Base-by-base conservation (phyloP, 768 basidiomycete genomes). In the Lactarius akahatsu region DNA sequence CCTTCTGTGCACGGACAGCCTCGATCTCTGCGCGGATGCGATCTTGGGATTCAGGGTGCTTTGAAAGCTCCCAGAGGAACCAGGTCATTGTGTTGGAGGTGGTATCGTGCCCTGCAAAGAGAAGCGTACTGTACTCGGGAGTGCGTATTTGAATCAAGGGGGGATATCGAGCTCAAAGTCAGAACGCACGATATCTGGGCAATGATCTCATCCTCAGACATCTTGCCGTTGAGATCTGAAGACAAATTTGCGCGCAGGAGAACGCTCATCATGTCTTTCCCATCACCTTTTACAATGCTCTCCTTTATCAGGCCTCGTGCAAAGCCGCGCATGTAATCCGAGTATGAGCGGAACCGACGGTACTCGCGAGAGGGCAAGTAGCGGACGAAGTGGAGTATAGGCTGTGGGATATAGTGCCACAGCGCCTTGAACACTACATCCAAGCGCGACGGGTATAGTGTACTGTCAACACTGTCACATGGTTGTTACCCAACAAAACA, bases 31-130 rank as follows among this genome's bases (percentile, higher is more conserved):
- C 63, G 16, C 69, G 69, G 45, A 70, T 62, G 28, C 62, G 68
- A 18, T 52, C 38, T 56, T 70, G 69, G 30, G 47, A 69, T 26
- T 69, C 62, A 4, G 62, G 59, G 36, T 70, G 55, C 54, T 69
- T 70, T n/a, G 69, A 67, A 3, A 69, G 3, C 32, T 70, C 69
- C 62, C 63, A 70, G 13, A 70, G 59, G 57, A 68, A 64, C 69
- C 69, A 70, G 32, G 56, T 54, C 5, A 70, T 20, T 20, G 56
- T 62, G 32, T 26, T 61, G 20, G 69, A 28, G 16, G 67, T 70
- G 16, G 67, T 68, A 20, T 70, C 69, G n/a, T 70, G 69, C 2
- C 69, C 69, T 23, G 69, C 69, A 13, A 70, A 36, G 30, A 70
- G 45, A 6, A 70, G 4, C 2, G 57, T 45, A 15, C 69, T 70